Conservation (phyloP, 2,329 filamentous ascomycete genomes). For the Corynespora cassiicola region DNA sequence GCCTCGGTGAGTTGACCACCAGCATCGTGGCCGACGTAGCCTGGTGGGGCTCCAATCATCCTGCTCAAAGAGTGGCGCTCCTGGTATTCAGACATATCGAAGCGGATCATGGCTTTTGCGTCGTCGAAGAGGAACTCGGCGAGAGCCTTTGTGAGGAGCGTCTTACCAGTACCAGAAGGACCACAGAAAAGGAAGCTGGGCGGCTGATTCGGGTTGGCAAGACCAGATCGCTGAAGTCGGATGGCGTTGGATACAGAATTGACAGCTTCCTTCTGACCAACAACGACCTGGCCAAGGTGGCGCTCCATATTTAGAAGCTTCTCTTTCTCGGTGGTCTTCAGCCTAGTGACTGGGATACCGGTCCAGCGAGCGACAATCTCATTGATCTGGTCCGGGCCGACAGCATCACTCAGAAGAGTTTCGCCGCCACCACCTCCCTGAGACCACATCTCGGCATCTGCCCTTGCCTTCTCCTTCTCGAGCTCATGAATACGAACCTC, state of each 20-base stretch:
- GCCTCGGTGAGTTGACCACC: slow-evolving; percentile 96
- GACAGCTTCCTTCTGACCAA: slow-evolving; percentile 94
- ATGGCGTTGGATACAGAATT: slow-evolving; percentile 94
- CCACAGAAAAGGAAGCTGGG: slow-evolving; percentile 99
- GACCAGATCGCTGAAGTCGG: slow-evolving; percentile 89
- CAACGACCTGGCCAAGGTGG: slow-evolving; percentile 80
- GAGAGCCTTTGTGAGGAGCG: slow-evolving; percentile 92
- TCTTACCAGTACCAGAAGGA: slow-evolving; percentile 98
- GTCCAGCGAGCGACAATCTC: slow-evolving; percentile 98
- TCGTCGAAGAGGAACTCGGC: slow-evolving; percentile 99
- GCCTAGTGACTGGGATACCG: slow-evolving; percentile 93
- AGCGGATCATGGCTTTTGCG: slow-evolving; percentile 94
- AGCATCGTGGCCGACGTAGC: slow-evolving; percentile 95
- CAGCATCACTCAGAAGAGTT: slow-evolving; percentile 85
- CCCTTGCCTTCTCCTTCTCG: slow-evolving; percentile 78
- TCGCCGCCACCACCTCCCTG: slow-evolving; percentile 66
- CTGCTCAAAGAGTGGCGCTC: slow-evolving; percentile 93
- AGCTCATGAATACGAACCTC: slow-evolving; percentile 79
- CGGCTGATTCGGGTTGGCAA: slow-evolving; percentile 94
- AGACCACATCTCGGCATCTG: slow-evolving; percentile 70
- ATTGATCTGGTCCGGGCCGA: slow-evolving; percentile 98
- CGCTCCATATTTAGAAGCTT: slow-evolving; percentile 98
- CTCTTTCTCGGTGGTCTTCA: slow-evolving; percentile 96
- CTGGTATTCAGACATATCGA: slow-evolving; percentile 99
- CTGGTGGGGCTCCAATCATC: slow-evolving; percentile 97